Evolutionary conservation across 179 eudicot species (phyloP), one percentile per base, ranked within the genome.

Genomic region (Gypsophila paniculata): DNA sequence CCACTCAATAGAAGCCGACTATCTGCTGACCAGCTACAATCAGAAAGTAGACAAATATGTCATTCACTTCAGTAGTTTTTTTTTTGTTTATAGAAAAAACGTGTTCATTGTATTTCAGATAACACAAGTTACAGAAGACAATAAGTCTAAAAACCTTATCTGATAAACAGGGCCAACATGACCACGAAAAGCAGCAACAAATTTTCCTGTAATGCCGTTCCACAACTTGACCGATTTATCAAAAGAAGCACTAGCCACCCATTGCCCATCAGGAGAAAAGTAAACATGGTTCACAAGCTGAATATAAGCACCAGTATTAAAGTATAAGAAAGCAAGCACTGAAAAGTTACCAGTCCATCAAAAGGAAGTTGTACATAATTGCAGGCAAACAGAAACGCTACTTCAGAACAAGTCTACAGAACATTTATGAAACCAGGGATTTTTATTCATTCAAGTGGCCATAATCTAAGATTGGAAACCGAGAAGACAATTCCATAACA

Each of bases 81-180:
- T 18, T 29, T 29, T n/a, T n/a, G n/a, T n/a, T n/a, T n/a, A n/a
- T n/a, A 6, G n/a, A 55, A 36, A 25, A n/a, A 23, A 11, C 23
- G 34, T 46, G 18, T 49, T 26, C 1, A 26, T 9, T 48, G 38
- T 23, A 23, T 67, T 11, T 67, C 13, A 65, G 34, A 48, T 42
- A 70, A 15, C 44, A 36, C 1, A 18, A 25, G 38, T 13, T 55
- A 42, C 61, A 29, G 65, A n/a, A 38, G 42, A n/a, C 12, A 63
- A 22, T 8, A 71, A 32, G 59, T 68, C 51, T 73, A 21, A 59
- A 94, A 59, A 94, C 97, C 99, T 89, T 81, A 94, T 91, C 65
- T 94, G 99, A 83, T 94, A 91, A 18, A 94, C 99, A 60, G 96
- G 99, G 25, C 93, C 96, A 23, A 94, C 99, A 71, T 91, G 99